Percentiles rank a stretch among this genome's conserved stretches.
Evolutionary conservation across 306 rosid species (phyloP).

Genomic region (Astragalus membranaceus): DNA sequence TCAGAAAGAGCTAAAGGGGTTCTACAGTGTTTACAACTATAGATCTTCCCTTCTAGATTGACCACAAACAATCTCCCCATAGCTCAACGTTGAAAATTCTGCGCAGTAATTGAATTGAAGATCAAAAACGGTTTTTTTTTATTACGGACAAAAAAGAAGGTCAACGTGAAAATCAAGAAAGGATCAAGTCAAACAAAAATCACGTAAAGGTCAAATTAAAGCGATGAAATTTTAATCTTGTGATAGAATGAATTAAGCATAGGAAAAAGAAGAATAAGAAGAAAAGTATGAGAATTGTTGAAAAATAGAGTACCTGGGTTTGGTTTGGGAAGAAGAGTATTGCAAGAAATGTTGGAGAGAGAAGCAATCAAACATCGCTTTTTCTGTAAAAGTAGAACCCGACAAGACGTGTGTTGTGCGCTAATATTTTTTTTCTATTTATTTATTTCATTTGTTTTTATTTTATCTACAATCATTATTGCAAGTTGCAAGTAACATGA

Average conservation of each 20-base stretch:
- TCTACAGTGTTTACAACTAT: slow-evolving; percentile 80
- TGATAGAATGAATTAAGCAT: neutral
- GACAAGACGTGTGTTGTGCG: slow-evolving; percentile 41
- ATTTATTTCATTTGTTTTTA: neutral
- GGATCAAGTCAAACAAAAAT: slow-evolving; percentile 10
- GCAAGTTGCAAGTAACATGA: neutral
- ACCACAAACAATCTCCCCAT: slow-evolving; percentile 87
- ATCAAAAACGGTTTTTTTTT: slow-evolving; percentile 1
- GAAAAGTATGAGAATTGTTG: slow-evolving; percentile 15
- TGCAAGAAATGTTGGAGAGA: slow-evolving; percentile 65
- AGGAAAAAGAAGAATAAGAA: neutral
- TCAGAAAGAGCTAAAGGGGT: slow-evolving; percentile 71
- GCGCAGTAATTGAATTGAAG: neutral
- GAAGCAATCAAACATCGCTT: slow-evolving; percentile 27
- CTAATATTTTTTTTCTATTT: neutral
- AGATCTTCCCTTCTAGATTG: slow-evolving; percentile 73
- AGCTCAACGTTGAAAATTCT: slow-evolving; percentile 9
- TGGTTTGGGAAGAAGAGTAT: slow-evolving; percentile 16
- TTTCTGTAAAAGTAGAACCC: slow-evolving; percentile 28
- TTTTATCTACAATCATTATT: neutral
- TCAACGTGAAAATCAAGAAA: slow-evolving; percentile 23
- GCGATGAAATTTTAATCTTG: neutral
- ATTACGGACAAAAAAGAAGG: slow-evolving; percentile 5
- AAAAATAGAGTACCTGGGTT: slow-evolving; percentile 35
- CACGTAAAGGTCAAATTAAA: slow-evolving; percentile 20